These are phyloP conservation scores for Botryotinia globosa DNA, from an alignment of 2,329 filamentous ascomycete genomes.

Conservation along the genomic window DNA sequence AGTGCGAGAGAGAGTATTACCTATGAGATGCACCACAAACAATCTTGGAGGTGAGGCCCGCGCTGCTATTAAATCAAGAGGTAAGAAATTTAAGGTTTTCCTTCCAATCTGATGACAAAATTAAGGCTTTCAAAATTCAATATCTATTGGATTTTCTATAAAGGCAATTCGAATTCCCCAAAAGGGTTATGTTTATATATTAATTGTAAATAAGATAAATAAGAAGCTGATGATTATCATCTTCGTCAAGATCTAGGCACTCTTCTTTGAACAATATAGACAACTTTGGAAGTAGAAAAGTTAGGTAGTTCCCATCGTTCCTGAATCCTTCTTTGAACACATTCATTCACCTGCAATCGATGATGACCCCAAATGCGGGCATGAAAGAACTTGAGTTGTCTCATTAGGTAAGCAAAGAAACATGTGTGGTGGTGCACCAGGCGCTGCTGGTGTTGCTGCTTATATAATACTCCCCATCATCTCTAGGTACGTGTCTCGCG, in stretches of 20 bases:
- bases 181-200: not conserved
- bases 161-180: not conserved
- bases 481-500: not conserved
- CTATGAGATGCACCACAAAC: conserved; percentile 7
- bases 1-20: not conserved
- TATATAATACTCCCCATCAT: conserved; percentile 3
- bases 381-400: conserved; percentile 5
- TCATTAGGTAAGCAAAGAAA: not conserved
- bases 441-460: not conserved
- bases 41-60: conserved; percentile 3
- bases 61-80: not conserved
- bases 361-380: conserved; percentile 14
- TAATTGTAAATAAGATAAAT: not conserved
- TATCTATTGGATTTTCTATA: too few species aligned
- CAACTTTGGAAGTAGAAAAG: not conserved
- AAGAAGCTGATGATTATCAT: not conserved
- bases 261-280: not conserved
- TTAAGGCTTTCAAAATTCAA: not conserved
- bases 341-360: not conserved
- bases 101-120: conserved; percentile 3
- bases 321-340: not conserved
- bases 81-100: not conserved
- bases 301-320: not conserved
- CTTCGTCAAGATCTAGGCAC: not conserved
- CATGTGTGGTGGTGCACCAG: too few species aligned